Conservation (phyloP, 208 protist genomes). For the Leishmania aethiopica region DNA sequence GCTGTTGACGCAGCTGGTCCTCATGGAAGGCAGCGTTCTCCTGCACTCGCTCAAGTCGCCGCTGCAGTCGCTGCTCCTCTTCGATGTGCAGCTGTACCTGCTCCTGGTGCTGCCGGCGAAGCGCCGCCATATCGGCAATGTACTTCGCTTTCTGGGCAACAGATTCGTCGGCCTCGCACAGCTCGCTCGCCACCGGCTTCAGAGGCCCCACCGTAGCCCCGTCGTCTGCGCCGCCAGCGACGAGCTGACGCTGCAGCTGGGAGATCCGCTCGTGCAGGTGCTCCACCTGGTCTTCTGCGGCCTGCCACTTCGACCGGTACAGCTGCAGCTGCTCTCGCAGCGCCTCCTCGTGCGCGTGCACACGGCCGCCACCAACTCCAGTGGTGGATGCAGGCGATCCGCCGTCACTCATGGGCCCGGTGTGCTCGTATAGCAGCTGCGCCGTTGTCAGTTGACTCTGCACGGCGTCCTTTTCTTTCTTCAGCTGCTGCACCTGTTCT, state of each 20-base stretch:
- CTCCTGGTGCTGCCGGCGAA: slow-evolving; percentile 37
- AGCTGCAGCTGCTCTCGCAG: slow-evolving; percentile 45
- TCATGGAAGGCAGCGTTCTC: slow-evolving; percentile 47
- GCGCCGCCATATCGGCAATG: slow-evolving; percentile 5
- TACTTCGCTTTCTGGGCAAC: slow-evolving; percentile 7
- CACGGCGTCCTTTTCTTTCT: slow-evolving; percentile 12
- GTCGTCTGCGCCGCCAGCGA: background rate
- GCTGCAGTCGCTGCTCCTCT: slow-evolving; percentile 59
- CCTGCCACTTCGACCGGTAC: slow-evolving; percentile 58
- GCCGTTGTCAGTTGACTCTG: slow-evolving; percentile 26
- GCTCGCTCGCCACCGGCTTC: slow-evolving; percentile 3
- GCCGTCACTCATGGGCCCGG: background rate
- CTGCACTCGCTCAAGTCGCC: slow-evolving; percentile 55
- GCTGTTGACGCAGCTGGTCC: slow-evolving; percentile 54
- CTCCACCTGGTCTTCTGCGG: slow-evolving; percentile 53
- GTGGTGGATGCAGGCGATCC: background rate
- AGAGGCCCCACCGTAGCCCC: background rate
- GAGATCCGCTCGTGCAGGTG: slow-evolving; percentile 36
- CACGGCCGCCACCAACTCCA: background rate
- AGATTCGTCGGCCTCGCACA: background rate
- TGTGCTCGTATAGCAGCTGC: slow-evolving; percentile 39
- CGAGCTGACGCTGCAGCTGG: slow-evolving; percentile 27
- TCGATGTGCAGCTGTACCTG: slow-evolving; percentile 46
- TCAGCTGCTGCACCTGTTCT: slow-evolving; percentile 5
- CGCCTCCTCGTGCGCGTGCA: slow-evolving; percentile 13